phyloP scores from a whole-genome alignment of 225 moss, liverwort and hornwort genomes.

The Physcomitrellopsis africana region DNA sequence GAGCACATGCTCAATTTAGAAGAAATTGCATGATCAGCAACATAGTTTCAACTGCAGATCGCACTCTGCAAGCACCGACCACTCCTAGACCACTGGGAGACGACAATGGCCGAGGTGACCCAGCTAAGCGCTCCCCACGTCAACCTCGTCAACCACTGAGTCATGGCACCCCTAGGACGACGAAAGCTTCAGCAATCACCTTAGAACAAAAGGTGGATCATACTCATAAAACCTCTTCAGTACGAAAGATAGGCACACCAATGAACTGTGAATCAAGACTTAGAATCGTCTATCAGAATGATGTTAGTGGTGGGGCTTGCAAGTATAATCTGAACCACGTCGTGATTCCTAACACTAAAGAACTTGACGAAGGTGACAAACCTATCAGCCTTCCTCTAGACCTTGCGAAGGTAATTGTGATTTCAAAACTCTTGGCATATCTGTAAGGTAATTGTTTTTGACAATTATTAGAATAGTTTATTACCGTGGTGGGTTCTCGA shows the following conservation, averaged over 20 bases:
- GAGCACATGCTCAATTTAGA: constrained; percentile 33
- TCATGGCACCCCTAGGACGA: constrained; percentile 26
- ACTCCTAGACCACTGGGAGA: constrained; percentile 29
- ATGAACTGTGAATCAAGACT: constrained; percentile 18
- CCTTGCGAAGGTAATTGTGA: constrained; percentile 37
- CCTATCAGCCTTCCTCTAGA: constrained; percentile 23
- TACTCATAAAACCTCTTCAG: constrained; percentile 8
- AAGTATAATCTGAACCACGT: constrained; percentile 16
- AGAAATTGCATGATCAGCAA: constrained; percentile 30
- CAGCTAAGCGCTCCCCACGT: constrained; percentile 26
- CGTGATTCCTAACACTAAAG: constrained; percentile 12
- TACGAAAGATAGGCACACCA: constrained; percentile 22
- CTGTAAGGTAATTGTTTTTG: not conserved
- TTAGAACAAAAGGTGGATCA: constrained; percentile 24
- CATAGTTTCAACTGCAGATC: constrained; percentile 25
- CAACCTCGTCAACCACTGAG: constrained; percentile 37
- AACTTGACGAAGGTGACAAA: constrained; percentile 28
- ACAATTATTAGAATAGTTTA: not conserved
- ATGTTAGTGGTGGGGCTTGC: constrained; percentile 29
- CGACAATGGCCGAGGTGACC: constrained; percentile 24
- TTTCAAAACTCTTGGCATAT: constrained; percentile 24
- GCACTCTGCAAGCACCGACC: constrained; percentile 16
- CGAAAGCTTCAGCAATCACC: constrained; percentile 18
- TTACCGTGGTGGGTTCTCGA: not conserved
- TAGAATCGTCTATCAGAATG: constrained; percentile 20